Evolutionary conservation across 371 early-diverging fungal species (phyloP).

Genomic region (Phascolomyces articulosus): DNA sequence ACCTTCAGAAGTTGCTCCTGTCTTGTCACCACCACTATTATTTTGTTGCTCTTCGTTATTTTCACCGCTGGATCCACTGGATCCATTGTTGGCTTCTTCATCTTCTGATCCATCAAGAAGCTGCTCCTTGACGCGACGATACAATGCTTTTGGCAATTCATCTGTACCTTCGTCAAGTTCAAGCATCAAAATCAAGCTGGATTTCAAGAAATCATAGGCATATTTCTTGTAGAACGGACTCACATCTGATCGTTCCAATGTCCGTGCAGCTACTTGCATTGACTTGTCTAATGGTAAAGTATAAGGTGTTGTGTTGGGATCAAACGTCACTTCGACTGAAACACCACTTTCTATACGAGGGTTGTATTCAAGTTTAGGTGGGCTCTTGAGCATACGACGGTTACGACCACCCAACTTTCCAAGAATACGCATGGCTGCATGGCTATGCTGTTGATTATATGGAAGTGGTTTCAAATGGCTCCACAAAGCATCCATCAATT

Average conservation of each 20-base stretch:
- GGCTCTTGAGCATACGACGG: conserved; percentile 74
- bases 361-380: conserved; percentile 59
- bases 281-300: conserved; percentile 60
- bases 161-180: conserved; percentile 68
- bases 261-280: conserved; percentile 56
- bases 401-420: conserved; percentile 97
- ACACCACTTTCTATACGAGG: conserved; percentile 62
- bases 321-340: conserved; percentile 66
- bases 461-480: conserved; percentile 87
- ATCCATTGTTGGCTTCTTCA: neutral
- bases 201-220: conserved; percentile 74
- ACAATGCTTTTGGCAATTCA: conserved; percentile 49
- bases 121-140: conserved; percentile 38
- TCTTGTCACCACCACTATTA: neutral
- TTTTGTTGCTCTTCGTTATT: neutral
- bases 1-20: conserved; percentile 12
- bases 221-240: conserved; percentile 61
- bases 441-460: conserved; percentile 81
- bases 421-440: conserved; percentile 90
- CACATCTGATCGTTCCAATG: conserved; percentile 57
- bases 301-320: conserved; percentile 54
- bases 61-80: neutral
- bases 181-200: conserved; percentile 72
- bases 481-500: conserved; percentile 93
- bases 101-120: conserved; percentile 16